Percentiles rank a stretch among this genome's conserved stretches.
Evolutionary conservation across 176 grass and related monocot genomes (phyloP).

Genomic region (Paspalum vaginatum): DNA sequence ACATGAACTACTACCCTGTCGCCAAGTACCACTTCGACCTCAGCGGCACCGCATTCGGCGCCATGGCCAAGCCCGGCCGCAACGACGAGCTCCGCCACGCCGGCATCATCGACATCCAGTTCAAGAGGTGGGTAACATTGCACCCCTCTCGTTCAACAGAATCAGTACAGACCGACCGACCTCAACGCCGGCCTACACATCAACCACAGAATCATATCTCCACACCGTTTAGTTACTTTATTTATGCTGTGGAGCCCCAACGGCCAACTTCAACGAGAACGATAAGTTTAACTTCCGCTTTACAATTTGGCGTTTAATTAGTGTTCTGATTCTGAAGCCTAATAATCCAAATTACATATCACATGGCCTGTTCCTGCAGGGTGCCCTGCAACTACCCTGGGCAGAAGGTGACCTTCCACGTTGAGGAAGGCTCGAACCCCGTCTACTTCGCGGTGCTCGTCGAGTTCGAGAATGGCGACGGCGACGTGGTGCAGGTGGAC

Average conservation of each 20-base stretch:
- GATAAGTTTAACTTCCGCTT: conserved; percentile 4
- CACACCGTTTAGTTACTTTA: not conserved
- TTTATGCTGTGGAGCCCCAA: not conserved
- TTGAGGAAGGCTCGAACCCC: conserved; percentile 77
- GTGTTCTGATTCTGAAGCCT: too few species aligned
- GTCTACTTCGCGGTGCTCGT: conserved; percentile 66
- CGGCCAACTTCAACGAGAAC: conserved; percentile 24
- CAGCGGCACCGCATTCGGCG: conserved; percentile 71
- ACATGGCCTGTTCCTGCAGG: conserved; percentile 31
- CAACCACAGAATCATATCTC: conserved; percentile 19
- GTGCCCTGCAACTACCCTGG: conserved; percentile 64
- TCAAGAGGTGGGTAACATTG: conserved; percentile 47
- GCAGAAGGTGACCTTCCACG: conserved; percentile 59
- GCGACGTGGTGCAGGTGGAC: conserved; percentile 66
- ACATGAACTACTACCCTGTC: conserved; percentile 66
- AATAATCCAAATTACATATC: not conserved
- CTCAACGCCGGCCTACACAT: not conserved
- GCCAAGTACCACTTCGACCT: conserved; percentile 68
- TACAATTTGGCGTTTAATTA: not conserved
- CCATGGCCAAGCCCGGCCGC: conserved; percentile 53
- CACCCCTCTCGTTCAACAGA: conserved; percentile 5
- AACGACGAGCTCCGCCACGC: conserved; percentile 58
- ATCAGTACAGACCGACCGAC: not conserved
- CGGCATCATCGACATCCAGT: conserved; percentile 66
- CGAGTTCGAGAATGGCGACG: conserved; percentile 72